These are phyloP conservation scores for Cucumis melo DNA, from an alignment of 306 rosid species.

Conservation along the genomic window DNA sequence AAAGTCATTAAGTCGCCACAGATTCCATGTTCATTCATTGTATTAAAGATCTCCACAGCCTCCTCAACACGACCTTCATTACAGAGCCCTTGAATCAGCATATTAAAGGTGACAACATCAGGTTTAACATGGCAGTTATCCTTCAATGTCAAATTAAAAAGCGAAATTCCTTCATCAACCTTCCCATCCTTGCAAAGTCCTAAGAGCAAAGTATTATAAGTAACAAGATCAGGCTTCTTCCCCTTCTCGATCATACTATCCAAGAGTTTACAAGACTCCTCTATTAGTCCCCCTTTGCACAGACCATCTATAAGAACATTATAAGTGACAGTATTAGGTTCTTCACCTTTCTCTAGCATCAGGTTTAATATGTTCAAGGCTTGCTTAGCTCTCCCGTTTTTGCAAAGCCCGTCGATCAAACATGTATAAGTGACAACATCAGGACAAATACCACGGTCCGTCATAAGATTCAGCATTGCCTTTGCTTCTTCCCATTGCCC, in stretches of 20 bases:
- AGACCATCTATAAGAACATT: conserved; percentile 64
- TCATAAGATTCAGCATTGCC: conserved; percentile 46
- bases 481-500: conserved; percentile 57
- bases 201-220: conserved; percentile 51
- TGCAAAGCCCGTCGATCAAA: conserved; percentile 67
- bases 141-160: conserved; percentile 32
- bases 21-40: conserved; percentile 47
- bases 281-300: conserved; percentile 52
- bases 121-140: conserved; percentile 35
- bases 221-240: conserved; percentile 49
- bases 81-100: conserved; percentile 48
- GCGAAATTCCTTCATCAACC: conserved; percentile 48
- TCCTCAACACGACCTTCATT: conserved; percentile 32
- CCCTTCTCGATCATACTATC: conserved; percentile 54
- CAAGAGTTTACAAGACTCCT: conserved; percentile 35
- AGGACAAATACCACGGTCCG: conserved; percentile 25
- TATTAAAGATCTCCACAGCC: conserved; percentile 33
- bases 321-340: conserved; percentile 45
- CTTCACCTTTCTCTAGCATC: conserved; percentile 50
- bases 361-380: conserved; percentile 39
- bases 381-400: conserved; percentile 35
- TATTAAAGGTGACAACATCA: conserved; percentile 35
- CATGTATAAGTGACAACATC: conserved; percentile 50
- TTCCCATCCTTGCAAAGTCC: conserved; percentile 43
- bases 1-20: conserved; percentile 34